These are phyloP conservation scores for Strobilomyces confusus DNA, from an alignment of 768 basidiomycete genomes.

Conservation along the genomic window DNA sequence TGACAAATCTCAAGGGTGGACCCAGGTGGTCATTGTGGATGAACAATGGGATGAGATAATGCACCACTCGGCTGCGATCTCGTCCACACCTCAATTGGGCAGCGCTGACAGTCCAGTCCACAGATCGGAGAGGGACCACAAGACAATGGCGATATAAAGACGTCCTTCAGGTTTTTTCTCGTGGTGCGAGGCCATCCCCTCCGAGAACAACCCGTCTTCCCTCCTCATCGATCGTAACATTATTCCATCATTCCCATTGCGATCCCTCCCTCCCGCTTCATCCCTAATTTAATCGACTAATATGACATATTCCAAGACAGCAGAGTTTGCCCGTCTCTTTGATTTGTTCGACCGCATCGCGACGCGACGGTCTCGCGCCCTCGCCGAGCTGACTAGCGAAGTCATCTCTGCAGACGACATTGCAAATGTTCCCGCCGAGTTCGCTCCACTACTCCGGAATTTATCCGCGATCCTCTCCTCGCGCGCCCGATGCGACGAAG, in stretches of 20 bases:
- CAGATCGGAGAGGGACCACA: slow-evolving; percentile 11
- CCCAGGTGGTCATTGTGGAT: not conserved
- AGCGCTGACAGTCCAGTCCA: not conserved
- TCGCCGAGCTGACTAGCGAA: slow-evolving; percentile 11
- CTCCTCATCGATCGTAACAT: not conserved
- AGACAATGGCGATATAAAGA: slow-evolving; percentile 18
- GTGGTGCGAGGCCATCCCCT: slow-evolving; percentile 2
- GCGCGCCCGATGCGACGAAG: slow-evolving; percentile 30
- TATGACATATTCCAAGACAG: slow-evolving; percentile 36
- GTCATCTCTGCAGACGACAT: slow-evolving; percentile 31
- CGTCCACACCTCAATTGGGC: slow-evolving; percentile 9
- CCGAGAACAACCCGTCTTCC: not conserved
- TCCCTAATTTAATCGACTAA: slow-evolving; percentile 7
- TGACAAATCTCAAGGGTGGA: not conserved
- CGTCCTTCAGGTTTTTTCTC: not conserved
- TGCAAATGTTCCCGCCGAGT: slow-evolving; percentile 26
- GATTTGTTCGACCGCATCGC: slow-evolving; percentile 51
- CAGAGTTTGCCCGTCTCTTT: slow-evolving; percentile 53
- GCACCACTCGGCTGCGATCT: slow-evolving; percentile 22
- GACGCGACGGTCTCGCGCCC: slow-evolving; percentile 36
- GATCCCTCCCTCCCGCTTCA: not conserved
- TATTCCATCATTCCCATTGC: not conserved
- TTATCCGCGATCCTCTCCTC: slow-evolving; percentile 33
- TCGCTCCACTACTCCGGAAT: slow-evolving; percentile 35
- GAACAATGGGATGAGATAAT: slow-evolving; percentile 13